A percentile compares a stretch with the other conserved stretches of the same genome.
phyloP scores from a whole-genome alignment of 768 basidiomycete genomes.

The Peribolospora kevripleyi region DNA sequence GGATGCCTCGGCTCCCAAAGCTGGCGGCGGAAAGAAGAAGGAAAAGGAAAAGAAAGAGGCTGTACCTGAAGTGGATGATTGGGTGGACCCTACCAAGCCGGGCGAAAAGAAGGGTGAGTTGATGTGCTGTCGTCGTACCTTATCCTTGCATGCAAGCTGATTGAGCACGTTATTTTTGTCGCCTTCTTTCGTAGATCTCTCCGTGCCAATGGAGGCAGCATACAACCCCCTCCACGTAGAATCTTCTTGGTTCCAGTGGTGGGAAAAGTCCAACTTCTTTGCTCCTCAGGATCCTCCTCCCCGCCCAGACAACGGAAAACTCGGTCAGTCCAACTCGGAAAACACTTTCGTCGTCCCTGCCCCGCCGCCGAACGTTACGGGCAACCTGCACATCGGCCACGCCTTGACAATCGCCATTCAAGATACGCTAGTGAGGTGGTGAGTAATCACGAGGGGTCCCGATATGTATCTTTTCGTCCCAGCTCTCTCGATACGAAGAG shows the following conservation, averaged over 20 bases:
- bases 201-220: constrained; percentile 63
- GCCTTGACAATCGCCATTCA: constrained; percentile 78
- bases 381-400: constrained; percentile 83
- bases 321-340: constrained; percentile 36
- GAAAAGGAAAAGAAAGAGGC: constrained; percentile 9
- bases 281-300: constrained; percentile 31
- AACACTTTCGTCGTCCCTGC: constrained; percentile 62
- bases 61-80: constrained; percentile 26
- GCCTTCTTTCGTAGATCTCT: constrained; percentile 34
- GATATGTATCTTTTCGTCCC: background rate
- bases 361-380: constrained; percentile 93
- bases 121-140: background rate
- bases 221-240: constrained; percentile 93
- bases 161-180: background rate
- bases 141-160: background rate
- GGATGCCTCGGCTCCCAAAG: background rate
- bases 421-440: constrained; percentile 74
- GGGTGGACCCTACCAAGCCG: constrained; percentile 65
- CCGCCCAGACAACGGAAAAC: constrained; percentile 16
- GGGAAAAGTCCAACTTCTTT: constrained; percentile 76
- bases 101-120: constrained; percentile 78
- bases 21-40: constrained; percentile 6
- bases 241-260: constrained; percentile 96
- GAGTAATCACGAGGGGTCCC: constrained; percentile 12
- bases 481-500: background rate